Base-by-base conservation (phyloP, 2,329 filamentous ascomycete genomes). In the Penicillium corylophilum region DNA sequence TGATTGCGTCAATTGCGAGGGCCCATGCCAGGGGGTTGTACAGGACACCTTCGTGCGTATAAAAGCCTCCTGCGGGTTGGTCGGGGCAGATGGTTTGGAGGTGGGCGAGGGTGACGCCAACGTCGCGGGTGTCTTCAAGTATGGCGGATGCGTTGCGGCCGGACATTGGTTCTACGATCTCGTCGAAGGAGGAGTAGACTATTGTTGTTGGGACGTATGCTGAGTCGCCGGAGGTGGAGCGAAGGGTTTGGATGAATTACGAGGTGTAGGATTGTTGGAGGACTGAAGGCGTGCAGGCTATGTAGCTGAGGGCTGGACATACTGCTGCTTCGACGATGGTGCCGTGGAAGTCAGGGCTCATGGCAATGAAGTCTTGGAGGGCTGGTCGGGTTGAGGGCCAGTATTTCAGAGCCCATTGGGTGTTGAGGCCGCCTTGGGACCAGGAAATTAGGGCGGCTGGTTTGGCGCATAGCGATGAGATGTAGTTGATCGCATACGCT, bases 401-500 rank as follows among this genome's bases (percentile, higher is more conserved):
- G 49, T 59, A 59, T 47, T 82, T 82, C 55, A 81, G 69, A 0
- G 77, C 79, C 82, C 81, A 84, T 62, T 84, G 82, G 0, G 76
- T 70, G 51, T 79, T 69, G 2, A 84, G 66, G 43, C 76, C 77
- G 15, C 81, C 81, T 64, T 84, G 80, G 0, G 79, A 82, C 79
- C 78, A 84, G 13, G 72, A 73, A n/a, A 83, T 41, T 13, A 41
- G 6, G 22, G 39, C 39, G 13, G 16, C 71, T 68, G 6, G 79
- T 76, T 71, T 79, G 1, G 77, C 78, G 83, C 39, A 72, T 54
- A 79, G 65, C 29, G 64, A 69, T 24, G 70, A 65, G 51, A 83
- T 73, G 66, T 83, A 84, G 67, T 83, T 80, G 53, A 83, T 78
- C 5, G 81, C 79, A 63, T 84, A 83, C 3, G 79, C 79, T 35